Evolutionary conservation across 2,329 filamentous ascomycete species (phyloP).

Genomic region (Colletotrichum caudatum): DNA sequence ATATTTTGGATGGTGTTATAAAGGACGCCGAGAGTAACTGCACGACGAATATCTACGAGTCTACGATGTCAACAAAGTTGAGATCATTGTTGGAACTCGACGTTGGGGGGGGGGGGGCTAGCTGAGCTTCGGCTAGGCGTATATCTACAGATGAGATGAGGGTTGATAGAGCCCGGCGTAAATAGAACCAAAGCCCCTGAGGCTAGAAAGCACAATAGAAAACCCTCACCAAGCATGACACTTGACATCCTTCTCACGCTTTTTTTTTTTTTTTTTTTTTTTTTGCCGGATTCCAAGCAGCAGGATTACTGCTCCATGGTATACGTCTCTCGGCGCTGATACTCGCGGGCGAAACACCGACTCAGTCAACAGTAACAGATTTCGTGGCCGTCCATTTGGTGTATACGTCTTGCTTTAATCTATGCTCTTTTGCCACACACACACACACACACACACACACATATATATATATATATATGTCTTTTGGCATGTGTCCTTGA

Average conservation of each 20-base stretch:
- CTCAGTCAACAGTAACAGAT: background rate
- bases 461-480: background rate
- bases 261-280: background rate
- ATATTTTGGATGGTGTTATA: background rate
- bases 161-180: background rate
- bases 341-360: background rate
- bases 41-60: conserved; percentile 31
- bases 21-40: background rate
- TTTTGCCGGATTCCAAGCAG: background rate
- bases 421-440: no score
- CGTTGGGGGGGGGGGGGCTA: background rate
- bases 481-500: background rate
- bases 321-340: background rate
- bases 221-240: background rate
- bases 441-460: no score
- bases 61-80: conserved; percentile 23
- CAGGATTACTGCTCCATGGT: background rate
- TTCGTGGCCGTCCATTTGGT: background rate
- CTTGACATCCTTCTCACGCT: background rate
- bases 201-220: background rate
- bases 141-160: conserved; percentile 4
- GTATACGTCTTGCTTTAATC: background rate
- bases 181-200: background rate
- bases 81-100: background rate
- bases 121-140: conserved; percentile 3